These are phyloP conservation scores for Raffaelea arxii DNA, from an alignment of 2,329 filamentous ascomycete genomes.

Conservation along the genomic window DNA sequence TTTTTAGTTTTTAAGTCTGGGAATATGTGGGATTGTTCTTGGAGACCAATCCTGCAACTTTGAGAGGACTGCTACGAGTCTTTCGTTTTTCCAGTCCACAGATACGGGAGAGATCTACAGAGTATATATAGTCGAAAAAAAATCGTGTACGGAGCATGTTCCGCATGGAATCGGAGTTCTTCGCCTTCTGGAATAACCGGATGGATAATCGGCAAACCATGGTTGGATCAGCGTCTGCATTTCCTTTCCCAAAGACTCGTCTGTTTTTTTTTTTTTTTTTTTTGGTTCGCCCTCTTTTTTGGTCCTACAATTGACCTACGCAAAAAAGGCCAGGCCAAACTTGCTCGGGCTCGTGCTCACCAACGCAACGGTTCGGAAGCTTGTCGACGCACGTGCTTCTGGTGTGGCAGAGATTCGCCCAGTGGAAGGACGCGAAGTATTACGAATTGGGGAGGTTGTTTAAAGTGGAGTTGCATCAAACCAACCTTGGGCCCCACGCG, in stretches of 20 bases:
- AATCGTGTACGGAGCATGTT: neutral
- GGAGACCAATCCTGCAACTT: neutral
- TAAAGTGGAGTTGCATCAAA: neutral
- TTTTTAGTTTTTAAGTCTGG: too few species aligned
- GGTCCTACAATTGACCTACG: too few species aligned
- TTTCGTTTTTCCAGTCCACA: neutral
- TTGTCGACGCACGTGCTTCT: neutral
- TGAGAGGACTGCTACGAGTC: neutral
- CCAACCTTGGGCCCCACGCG: neutral
- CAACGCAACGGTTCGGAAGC: neutral
- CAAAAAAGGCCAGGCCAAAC: neutral
- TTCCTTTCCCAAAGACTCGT: neutral
- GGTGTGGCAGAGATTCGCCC: neutral
- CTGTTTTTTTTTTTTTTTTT: too few species aligned
- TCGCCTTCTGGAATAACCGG: neutral
- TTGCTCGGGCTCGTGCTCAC: neutral
- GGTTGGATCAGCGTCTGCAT: neutral
- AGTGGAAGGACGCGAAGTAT: neutral
- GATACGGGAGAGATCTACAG: neutral
- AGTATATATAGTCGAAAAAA: neutral
- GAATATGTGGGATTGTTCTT: neutral
- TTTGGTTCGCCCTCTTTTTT: too few species aligned
- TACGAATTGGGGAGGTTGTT: neutral
- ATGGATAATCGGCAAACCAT: neutral
- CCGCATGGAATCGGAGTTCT: neutral